Evolutionary conservation across 2,329 filamentous ascomycete genomes (phyloP), one percentile per base, ranked within the genome.

Genomic region (Fusarium hostae): DNA sequence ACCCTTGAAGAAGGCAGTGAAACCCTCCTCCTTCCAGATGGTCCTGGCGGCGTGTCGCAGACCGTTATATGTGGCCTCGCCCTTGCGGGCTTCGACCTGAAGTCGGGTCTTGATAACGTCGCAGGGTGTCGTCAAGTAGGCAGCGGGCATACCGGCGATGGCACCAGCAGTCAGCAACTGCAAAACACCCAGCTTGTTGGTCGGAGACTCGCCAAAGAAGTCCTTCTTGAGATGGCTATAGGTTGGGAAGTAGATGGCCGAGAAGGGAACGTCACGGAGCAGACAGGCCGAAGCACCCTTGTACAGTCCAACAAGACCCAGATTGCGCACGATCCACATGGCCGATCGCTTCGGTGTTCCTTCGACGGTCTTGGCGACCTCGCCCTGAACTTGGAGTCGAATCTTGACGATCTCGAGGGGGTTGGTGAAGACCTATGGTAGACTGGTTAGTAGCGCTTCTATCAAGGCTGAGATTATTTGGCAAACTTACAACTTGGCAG

Each of bases 321-420:
- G 86, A 83, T 99, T 98, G 80, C 91, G 91, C 68, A 98, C 92
- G 76, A 99, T 98, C 96, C 96, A 99, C 86, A 98, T 93, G 63
- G 96, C 96, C 15, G 95, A 97, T 74, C 96, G 92, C 82, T 92
- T 95, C 57, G 93, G 94, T 20, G 92, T 89, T 64, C 91, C 92
- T 72, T 96, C 92, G 30, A 94, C 90, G 51, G 87, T 92, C 85
- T 98, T 98, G 72, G 94, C 92, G 44, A 98, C 91, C 83, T 99
- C 96, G 66, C 96, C 96, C 85, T 99, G 96, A 28, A 99, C 93
- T 82, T 99, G 96, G 58, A 99, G 90, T 74, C 96, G 93, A 80
- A 99, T 99, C 87, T 99, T 99, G 86, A 99, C 96, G 79, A 99
- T 99, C 82, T 99, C 96, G 22, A 99, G 90, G 30, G 96, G 96